These are phyloP conservation scores for Arthrobotrys sphaeroides DNA, from an alignment of 2,329 filamentous ascomycete species.

Conservation along the genomic window DNA sequence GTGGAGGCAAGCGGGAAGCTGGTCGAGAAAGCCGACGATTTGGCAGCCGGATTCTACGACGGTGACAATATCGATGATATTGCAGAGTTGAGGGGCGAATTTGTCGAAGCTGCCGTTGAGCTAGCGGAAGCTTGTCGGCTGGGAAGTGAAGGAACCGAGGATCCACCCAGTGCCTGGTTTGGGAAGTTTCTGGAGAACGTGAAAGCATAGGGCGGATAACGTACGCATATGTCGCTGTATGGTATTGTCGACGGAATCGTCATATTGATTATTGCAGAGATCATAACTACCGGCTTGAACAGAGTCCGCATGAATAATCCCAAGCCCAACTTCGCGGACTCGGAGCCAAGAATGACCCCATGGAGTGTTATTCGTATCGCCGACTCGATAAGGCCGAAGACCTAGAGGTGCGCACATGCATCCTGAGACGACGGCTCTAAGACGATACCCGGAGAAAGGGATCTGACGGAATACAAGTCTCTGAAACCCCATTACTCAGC, in stretches of 20 bases:
- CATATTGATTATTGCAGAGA: not conserved
- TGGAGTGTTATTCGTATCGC: not conserved
- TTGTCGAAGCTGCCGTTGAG: slow-evolving; percentile 20
- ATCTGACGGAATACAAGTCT: no score
- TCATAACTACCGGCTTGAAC: not conserved
- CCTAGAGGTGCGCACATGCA: no score
- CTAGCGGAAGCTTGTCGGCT: slow-evolving; percentile 28
- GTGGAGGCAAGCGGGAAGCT: slow-evolving; percentile 34
- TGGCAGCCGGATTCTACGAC: slow-evolving; percentile 44
- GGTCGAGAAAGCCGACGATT: slow-evolving; percentile 34
- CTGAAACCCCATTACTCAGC: not conserved
- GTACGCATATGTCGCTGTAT: not conserved
- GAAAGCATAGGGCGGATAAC: not conserved
- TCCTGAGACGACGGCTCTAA: no score
- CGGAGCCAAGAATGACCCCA: not conserved
- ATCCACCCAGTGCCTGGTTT: slow-evolving; percentile 44
- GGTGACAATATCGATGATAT: slow-evolving; percentile 29
- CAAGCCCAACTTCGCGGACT: not conserved
- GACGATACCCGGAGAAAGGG: not conserved
- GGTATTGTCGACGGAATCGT: no score
- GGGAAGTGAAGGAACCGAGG: slow-evolving; percentile 16
- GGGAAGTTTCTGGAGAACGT: slow-evolving; percentile 49
- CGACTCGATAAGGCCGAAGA: not conserved
- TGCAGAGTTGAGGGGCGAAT: slow-evolving; percentile 8
- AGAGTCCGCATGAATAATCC: not conserved